These are phyloP conservation scores for Leishmania arabica DNA, from an alignment of 208 protist genomes.

Conservation along the genomic window DNA sequence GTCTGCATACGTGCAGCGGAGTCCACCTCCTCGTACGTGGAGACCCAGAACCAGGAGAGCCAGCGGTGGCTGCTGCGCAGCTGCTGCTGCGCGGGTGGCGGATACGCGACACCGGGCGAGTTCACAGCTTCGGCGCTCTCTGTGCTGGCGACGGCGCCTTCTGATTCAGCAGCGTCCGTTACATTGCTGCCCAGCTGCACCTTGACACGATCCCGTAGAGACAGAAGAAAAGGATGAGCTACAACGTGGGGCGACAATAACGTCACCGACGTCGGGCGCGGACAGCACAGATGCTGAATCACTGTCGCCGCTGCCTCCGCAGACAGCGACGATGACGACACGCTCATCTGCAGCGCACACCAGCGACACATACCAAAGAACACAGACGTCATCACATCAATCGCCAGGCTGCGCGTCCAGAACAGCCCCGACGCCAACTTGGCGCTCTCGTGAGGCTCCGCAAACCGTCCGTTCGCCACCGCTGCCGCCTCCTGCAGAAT, in stretches of 20 bases:
- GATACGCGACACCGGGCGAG: neutral
- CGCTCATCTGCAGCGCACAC: constrained; percentile 28
- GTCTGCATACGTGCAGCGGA: constrained; percentile 97
- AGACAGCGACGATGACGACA: neutral
- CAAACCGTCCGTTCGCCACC: constrained; percentile 25
- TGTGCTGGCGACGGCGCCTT: neutral
- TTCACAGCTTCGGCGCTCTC: neutral
- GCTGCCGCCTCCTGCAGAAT: constrained; percentile 49
- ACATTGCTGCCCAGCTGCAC: neutral
- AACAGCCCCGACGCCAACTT: neutral
- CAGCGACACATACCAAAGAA: constrained; percentile 56
- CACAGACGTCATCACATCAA: constrained; percentile 46
- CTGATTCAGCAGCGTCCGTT: neutral
- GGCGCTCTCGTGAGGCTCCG: neutral
- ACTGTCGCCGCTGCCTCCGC: constrained; percentile 7
- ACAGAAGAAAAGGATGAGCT: constrained; percentile 1
- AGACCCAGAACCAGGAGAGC: constrained; percentile 91
- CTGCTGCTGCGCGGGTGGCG: neutral
- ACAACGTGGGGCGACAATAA: neutral
- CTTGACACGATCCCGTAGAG: constrained; percentile 1
- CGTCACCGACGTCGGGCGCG: neutral
- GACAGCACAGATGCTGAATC: neutral
- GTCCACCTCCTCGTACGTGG: constrained; percentile 92
- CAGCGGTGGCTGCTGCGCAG: constrained; percentile 4
- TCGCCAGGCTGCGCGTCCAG: neutral